These are phyloP conservation scores for Solanum paucissectum DNA, from an alignment of 257 asterid species.

Conservation along the genomic window DNA sequence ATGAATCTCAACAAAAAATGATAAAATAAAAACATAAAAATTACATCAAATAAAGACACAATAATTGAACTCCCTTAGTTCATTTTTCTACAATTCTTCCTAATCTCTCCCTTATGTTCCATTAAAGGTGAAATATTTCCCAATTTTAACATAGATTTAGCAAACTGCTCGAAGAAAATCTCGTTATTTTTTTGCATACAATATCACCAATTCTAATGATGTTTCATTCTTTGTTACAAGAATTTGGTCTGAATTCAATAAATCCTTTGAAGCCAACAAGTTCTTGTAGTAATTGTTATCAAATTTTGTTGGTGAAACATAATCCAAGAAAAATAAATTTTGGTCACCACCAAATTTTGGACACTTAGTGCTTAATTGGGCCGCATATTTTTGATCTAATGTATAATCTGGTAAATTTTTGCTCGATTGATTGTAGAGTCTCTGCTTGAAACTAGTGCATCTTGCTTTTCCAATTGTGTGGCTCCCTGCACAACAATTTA, in stretches of 20 bases:
- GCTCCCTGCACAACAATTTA: conserved; percentile 27
- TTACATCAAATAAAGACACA: not conserved
- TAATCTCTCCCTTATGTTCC: conserved; percentile 45
- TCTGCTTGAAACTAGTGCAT: conserved; percentile 65
- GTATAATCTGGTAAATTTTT: conserved; percentile 40
- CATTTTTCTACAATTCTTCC: conserved; percentile 57
- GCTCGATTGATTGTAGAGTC: conserved; percentile 73
- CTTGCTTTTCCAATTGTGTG: conserved; percentile 77
- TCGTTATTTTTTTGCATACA: conserved; percentile 38
- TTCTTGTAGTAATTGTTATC: conserved; percentile 73
- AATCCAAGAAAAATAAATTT: conserved; percentile 56
- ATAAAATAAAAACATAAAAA: not conserved
- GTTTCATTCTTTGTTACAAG: conserved; percentile 53
- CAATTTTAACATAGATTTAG: conserved; percentile 60
- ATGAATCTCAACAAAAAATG: not conserved
- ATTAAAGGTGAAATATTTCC: conserved; percentile 70
- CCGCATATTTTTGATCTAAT: conserved; percentile 41
- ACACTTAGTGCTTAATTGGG: conserved; percentile 45
- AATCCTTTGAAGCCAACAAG: conserved; percentile 51
- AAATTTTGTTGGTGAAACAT: conserved; percentile 39
- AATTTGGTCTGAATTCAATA: conserved; percentile 61
- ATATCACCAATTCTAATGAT: conserved; percentile 52
- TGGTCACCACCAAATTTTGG: conserved; percentile 82
- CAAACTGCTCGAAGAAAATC: conserved; percentile 58
- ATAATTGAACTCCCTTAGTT: conserved; percentile 7